A percentile compares a stretch with the other conserved stretches of the same genome.
phyloP scores from a whole-genome alignment of 805 yeast species.

The Sugiyamaella marilandica region DNA sequence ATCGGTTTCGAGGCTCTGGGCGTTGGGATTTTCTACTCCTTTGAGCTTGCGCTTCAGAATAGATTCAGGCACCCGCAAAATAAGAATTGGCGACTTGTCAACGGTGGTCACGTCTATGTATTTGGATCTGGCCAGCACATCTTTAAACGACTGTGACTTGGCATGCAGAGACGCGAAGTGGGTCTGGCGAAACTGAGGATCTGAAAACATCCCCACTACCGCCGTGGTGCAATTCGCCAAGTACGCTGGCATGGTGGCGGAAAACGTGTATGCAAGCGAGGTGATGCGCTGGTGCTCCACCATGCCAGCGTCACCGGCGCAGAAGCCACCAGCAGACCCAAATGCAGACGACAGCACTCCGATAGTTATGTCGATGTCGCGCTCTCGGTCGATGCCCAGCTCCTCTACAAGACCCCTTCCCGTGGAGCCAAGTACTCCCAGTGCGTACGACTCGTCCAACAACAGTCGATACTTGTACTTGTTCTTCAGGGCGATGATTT shows the following conservation, averaged over 20 bases:
- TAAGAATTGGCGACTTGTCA: slow-evolving; percentile 61
- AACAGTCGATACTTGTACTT: slow-evolving; percentile 81
- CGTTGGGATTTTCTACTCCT: neutral
- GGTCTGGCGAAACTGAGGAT: slow-evolving; percentile 15
- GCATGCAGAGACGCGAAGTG: slow-evolving; percentile 2
- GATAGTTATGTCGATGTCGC: slow-evolving; percentile 73
- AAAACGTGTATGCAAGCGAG: slow-evolving; percentile 84
- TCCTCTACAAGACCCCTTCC: slow-evolving; percentile 87
- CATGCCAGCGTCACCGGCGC: slow-evolving; percentile 80
- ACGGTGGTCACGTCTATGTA: slow-evolving; percentile 51
- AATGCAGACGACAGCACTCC: slow-evolving; percentile 81
- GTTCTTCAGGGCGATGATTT: slow-evolving; percentile 66
- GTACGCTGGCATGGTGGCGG: slow-evolving; percentile 93
- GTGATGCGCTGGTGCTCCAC: slow-evolving; percentile 88
- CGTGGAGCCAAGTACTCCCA: slow-evolving; percentile 78
- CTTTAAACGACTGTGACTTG: slow-evolving; percentile 10
- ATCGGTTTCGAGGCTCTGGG: slow-evolving; percentile 32
- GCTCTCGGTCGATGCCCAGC: slow-evolving; percentile 54
- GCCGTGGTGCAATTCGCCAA: slow-evolving; percentile 45
- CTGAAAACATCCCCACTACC: slow-evolving; percentile 20
- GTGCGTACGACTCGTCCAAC: slow-evolving; percentile 80
- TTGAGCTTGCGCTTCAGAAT: slow-evolving; percentile 10
- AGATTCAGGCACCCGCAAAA: slow-evolving; percentile 50
- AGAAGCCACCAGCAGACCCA: slow-evolving; percentile 89
- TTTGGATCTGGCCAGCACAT: slow-evolving; percentile 7